These are phyloP conservation scores for Malania oleifera DNA, from an alignment of 164 flowering plant species.

Conservation along the genomic window DNA sequence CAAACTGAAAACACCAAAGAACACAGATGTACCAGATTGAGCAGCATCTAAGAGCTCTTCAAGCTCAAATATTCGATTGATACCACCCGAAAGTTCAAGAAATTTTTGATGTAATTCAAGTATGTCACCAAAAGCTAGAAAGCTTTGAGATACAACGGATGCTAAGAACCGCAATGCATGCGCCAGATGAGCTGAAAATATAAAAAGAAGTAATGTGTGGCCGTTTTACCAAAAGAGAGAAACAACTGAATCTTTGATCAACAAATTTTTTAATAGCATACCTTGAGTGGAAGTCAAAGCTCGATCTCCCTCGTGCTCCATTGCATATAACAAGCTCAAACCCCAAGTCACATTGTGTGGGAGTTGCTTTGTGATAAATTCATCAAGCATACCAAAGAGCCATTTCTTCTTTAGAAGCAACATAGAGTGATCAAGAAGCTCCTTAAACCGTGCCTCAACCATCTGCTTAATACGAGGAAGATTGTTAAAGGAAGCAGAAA, in stretches of 20 bases:
- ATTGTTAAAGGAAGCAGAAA: not conserved
- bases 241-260: not conserved
- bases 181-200: slow-evolving; percentile 79
- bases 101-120: slow-evolving; percentile 84
- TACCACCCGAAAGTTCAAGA: slow-evolving; percentile 86
- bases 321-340: slow-evolving; percentile 86
- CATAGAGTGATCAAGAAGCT: slow-evolving; percentile 73
- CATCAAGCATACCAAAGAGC: slow-evolving; percentile 84
- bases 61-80: slow-evolving; percentile 91
- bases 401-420: slow-evolving; percentile 76
- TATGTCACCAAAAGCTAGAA: slow-evolving; percentile 96
- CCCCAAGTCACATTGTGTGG: slow-evolving; percentile 99
- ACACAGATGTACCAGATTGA: slow-evolving; percentile 54
- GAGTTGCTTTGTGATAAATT: slow-evolving; percentile 93
- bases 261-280: slow-evolving; percentile 11
- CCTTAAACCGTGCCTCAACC: slow-evolving; percentile 77
- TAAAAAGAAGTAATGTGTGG: not conserved
- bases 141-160: slow-evolving; percentile 99
- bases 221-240: not conserved
- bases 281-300: slow-evolving; percentile 82
- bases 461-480: slow-evolving; percentile 42
- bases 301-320: slow-evolving; percentile 89
- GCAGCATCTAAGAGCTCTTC: slow-evolving; percentile 90
- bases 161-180: slow-evolving; percentile 97
- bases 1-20: not conserved